Conservation (phyloP, 2,329 filamentous ascomycete species). For the Dothidotthia symphoricarpi region DNA sequence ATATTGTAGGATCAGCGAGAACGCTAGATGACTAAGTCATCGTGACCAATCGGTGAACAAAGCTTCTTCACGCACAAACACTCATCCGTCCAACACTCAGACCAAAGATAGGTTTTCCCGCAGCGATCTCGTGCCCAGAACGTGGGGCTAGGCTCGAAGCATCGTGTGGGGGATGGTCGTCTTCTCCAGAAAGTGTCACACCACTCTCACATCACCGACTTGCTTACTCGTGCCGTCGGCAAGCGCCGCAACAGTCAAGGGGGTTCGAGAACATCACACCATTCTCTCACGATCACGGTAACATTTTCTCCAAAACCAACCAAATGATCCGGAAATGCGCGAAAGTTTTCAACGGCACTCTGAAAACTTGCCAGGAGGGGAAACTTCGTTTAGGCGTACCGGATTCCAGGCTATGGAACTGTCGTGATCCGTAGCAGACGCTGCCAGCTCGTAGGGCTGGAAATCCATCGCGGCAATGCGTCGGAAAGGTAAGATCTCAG, state of each 20-base stretch:
- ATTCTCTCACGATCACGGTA: constrained; percentile 19
- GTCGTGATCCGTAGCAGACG: constrained; percentile 1
- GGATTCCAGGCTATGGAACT: neutral
- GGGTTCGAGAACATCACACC: neutral
- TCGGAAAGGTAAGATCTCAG: constrained; percentile 10
- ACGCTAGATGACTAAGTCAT: no score
- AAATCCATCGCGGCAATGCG: constrained; percentile 1
- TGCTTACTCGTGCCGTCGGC: constrained; percentile 18
- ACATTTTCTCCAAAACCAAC: constrained; percentile 21
- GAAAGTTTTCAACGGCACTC: neutral
- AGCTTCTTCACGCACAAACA: no score
- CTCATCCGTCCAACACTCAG: no score
- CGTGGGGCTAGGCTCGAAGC: no score
- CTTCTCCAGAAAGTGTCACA: constrained; percentile 1
- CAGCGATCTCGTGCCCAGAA: no score
- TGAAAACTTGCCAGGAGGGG: neutral
- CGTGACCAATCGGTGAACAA: no score
- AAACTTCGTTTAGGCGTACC: neutral
- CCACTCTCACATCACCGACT: constrained; percentile 7
- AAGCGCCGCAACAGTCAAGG: constrained; percentile 11
- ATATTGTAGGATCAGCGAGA: no score
- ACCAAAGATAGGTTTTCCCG: no score
- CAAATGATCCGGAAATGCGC: constrained; percentile 6
- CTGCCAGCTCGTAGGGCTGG: constrained; percentile 9
- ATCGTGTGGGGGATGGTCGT: no score